Evolutionary conservation across 768 basidiomycete species (phyloP), one percentile per base, ranked within the genome.

Genomic region (Suillus tomentosus): DNA sequence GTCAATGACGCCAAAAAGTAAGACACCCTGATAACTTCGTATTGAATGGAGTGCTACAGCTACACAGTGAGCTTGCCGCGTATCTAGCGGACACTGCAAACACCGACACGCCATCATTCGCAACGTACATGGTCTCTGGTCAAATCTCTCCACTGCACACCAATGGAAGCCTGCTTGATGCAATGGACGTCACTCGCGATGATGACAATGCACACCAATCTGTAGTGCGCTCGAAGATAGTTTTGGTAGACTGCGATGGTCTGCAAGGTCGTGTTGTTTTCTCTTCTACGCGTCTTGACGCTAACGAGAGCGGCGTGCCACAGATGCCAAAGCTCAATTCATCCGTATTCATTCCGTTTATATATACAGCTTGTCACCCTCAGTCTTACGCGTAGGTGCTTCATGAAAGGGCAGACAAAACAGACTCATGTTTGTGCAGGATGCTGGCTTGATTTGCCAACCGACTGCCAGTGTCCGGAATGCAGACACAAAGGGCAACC

Each of bases 1-100:
- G 91, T 93, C 70, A 91, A 92, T 73, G 77, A 77, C 43, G 92
- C 92, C 22, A 94, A 93, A 73, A 89, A 87, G 92, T 93, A 65
- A 70, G 83, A 58, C 19, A 39, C 14, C 8, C 13, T 17, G n/a
- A 24, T 57, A 22, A 36, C 6, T 17, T 37, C 51, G 17, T 55
- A 42, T 42, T 59, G 63, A 47, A 60, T 58, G 43, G 60, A 19
- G 13, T 58, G 47, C 31, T 60, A 27, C 48, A 51, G 17, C n/a
- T 61, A 9, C 19, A 11, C 68, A 94, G 92, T 69, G 87, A 89
- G 69, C 81, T 94, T 9, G 84, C 84, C 17, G 70, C 72, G 1
- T 94, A 85, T 69, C 81, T 87, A 69, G 77, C 80, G 9, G 77
- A 81, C 43, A 79, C 80, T 14, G 68, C 67, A 40, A 77, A 78